These are phyloP conservation scores for Soucietia sequanensis DNA, from an alignment of 805 yeast species.

Conservation along the genomic window DNA sequence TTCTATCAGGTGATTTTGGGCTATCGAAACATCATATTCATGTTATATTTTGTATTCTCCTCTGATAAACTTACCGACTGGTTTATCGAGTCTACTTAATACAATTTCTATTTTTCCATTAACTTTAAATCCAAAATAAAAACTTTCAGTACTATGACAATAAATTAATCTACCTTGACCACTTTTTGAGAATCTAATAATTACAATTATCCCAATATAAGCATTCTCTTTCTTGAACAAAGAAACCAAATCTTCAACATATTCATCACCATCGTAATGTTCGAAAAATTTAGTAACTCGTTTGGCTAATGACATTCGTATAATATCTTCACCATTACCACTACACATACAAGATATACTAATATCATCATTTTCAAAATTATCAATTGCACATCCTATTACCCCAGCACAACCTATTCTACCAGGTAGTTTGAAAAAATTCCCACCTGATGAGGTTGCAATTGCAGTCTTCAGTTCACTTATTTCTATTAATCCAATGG, in stretches of 20 bases:
- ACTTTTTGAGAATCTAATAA: constrained; percentile 11
- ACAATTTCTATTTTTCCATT: constrained; percentile 17
- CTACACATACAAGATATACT: constrained; percentile 43
- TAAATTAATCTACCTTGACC: constrained; percentile 20
- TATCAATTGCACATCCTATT: constrained; percentile 44
- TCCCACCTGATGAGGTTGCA: constrained; percentile 55
- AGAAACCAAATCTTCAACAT: constrained; percentile 14
- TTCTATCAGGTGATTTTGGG: not conserved
- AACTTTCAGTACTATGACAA: constrained; percentile 39
- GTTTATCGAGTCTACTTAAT: constrained; percentile 18
- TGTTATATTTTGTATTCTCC: constrained; percentile 22
- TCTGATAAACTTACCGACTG: constrained; percentile 20
- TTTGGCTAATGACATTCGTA: constrained; percentile 42
- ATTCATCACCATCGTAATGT: constrained; percentile 14
- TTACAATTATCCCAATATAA: constrained; percentile 33
- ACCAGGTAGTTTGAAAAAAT: constrained; percentile 47
- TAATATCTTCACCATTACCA: constrained; percentile 59
- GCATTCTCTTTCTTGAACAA: constrained; percentile 2
- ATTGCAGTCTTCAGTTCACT: constrained; percentile 10
- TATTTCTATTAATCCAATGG: constrained; percentile 41
- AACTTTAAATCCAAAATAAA: constrained; percentile 28
- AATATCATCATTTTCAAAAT: constrained; percentile 11
- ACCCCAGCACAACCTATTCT: constrained; percentile 56
- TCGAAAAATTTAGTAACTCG: no score
- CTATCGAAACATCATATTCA: constrained; percentile 2